Evolutionary conservation across 805 yeast species (phyloP), one percentile per base, ranked within the genome.

Genomic region (Millerago galiae): DNA sequence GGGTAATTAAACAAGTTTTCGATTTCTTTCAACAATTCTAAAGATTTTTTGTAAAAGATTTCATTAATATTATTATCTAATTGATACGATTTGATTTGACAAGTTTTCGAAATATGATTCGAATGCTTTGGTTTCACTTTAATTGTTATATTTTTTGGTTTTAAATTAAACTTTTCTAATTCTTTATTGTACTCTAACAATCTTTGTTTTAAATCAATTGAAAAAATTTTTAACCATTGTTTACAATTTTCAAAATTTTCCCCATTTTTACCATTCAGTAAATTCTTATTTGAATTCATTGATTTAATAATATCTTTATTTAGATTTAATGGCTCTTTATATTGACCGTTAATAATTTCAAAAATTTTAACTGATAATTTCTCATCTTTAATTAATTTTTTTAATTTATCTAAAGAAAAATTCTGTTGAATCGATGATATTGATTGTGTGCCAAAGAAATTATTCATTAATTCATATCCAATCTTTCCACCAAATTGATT

Each of bases 401-500:
- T 63, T 52, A 83, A 70, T 43, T 60, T 70, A 3, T 70, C 63
- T 49, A 81, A 67, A 61, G 70, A 3, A 25, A 42, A 42, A 18
- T 42, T 34, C 14, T 33, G 15, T 14, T 37, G 38, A 28, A 42
- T 34, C 7, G 41, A 18, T n/a, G 41, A 15, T 17, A 42, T 34
- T 16, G 45, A 37, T 29, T 42, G 41, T 64, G 63, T 0, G 83
- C 85, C 2, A 2, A 69, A 65, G n/a, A 89, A 59, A 15, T 65
- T 59, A n/a, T 61, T 58, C 14, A 70, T 47, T 1, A 88, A 67
- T 11, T 66, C 63, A 10, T 80, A 79, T 0, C 99, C 99, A 9
- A 72, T 62, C 50, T 86, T 87, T 2, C 98, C 99, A 7, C 99
- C 98, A 71, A 91, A 67, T 0, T 95, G 88, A 75, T 95, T 83